These are phyloP conservation scores for Colletotrichum plurivorum DNA, from an alignment of 2,329 filamentous ascomycete species.

Conservation along the genomic window DNA sequence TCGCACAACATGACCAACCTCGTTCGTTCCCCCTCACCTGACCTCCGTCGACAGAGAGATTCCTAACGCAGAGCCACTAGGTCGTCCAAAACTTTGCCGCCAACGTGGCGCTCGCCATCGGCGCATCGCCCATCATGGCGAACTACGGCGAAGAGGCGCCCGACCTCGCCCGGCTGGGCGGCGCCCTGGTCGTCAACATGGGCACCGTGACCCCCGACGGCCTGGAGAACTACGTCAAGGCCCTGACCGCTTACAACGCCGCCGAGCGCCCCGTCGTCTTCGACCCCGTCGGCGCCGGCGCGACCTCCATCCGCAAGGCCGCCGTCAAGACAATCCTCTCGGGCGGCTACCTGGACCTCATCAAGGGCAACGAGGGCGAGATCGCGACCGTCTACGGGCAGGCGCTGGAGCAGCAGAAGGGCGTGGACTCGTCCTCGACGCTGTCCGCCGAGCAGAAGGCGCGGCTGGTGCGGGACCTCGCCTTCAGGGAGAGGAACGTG, in stretches of 20 bases:
- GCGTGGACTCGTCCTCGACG: conserved; percentile 82
- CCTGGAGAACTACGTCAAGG: conserved; percentile 78
- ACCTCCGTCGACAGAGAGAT: background rate
- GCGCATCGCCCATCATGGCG: conserved; percentile 94
- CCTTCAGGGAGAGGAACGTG: conserved; percentile 76
- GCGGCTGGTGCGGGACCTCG: conserved; percentile 75
- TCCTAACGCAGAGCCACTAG: conserved; percentile 44
- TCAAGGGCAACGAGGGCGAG: conserved; percentile 96
- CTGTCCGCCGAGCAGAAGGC: conserved; percentile 65
- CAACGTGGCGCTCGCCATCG: conserved; percentile 87
- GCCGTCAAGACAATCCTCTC: conserved; percentile 80
- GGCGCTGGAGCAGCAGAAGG: conserved; percentile 74
- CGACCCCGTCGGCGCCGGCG: conserved; percentile 81
- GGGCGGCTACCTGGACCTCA: conserved; percentile 84
- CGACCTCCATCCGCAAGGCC: conserved; percentile 70
- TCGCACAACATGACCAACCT: conserved; percentile 98
- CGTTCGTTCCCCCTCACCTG: conserved; percentile 49
- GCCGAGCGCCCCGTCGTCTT: conserved; percentile 82
- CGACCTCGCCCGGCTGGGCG: conserved; percentile 84
- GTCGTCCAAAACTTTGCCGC: conserved; percentile 95
- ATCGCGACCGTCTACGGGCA: conserved; percentile 80
- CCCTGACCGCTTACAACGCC: conserved; percentile 85
- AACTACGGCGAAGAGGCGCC: conserved; percentile 86
- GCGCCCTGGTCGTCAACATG: conserved; percentile 93
- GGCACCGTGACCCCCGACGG: conserved; percentile 87